A percentile compares a stretch with the other conserved stretches of the same genome.
Conservation (phyloP, 208 protist species). For the Crithidia brevicula region DNA sequence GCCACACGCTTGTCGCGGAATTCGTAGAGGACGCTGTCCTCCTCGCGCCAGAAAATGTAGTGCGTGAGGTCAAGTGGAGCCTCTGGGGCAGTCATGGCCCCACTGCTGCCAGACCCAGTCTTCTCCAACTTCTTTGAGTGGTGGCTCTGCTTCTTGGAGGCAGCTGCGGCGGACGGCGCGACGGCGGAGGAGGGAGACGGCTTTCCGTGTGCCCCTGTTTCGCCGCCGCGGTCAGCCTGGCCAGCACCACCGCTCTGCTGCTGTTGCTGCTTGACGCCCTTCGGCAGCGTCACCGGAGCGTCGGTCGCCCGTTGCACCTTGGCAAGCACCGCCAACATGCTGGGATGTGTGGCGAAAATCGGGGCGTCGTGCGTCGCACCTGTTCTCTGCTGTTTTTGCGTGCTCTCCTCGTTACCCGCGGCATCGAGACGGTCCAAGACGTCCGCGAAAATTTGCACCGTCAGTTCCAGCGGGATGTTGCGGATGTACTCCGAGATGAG, state of each 20-base stretch:
- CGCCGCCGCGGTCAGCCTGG: not conserved
- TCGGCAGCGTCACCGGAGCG: conserved; percentile 37
- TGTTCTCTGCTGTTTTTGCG: no score
- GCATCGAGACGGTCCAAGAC: conserved; percentile 59
- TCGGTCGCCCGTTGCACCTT: conserved; percentile 88
- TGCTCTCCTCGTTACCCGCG: conserved; percentile 1
- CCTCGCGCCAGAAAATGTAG: conserved; percentile 91
- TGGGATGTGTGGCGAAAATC: conserved; percentile 50
- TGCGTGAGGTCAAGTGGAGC: conserved; percentile 54
- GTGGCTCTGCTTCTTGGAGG: conserved; percentile 5
- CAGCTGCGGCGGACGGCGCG: not conserved
- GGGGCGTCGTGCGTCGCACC: conserved; percentile 26
- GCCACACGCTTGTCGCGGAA: conserved; percentile 87
- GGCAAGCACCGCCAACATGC: conserved; percentile 84
- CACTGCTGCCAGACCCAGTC: not conserved
- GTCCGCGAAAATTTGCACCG: conserved; percentile 74
- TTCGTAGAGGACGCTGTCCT: conserved; percentile 77
- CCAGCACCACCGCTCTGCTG: not conserved
- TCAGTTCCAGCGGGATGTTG: conserved; percentile 85
- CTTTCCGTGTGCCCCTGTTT: not conserved
- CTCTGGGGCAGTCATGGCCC: conserved; percentile 22
- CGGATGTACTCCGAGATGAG: conserved; percentile 86
- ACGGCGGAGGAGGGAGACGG: not conserved
- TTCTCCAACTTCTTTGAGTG: conserved; percentile 18
- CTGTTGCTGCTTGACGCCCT: conserved; percentile 10